These are phyloP conservation scores for Leptosphaerulina australis DNA, from an alignment of 2,329 filamentous ascomycete genomes.

Conservation along the genomic window DNA sequence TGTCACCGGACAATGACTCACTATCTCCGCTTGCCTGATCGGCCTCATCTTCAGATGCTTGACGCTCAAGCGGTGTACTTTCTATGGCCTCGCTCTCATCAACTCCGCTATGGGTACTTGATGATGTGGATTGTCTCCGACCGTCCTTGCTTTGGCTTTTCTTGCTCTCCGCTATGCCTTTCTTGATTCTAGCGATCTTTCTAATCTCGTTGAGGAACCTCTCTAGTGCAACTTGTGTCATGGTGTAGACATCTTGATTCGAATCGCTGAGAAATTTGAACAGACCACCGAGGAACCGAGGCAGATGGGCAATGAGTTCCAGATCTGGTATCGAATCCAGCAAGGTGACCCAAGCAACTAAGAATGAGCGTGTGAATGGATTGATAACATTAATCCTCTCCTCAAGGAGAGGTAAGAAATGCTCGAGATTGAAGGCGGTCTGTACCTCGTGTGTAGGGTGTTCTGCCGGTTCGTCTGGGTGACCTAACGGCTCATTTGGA, in stretches of 20 bases:
- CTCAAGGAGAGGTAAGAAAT: constrained; percentile 90
- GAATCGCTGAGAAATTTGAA: constrained; percentile 91
- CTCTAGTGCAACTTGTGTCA: constrained; percentile 86
- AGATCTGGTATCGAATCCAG: constrained; percentile 96
- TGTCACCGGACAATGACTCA: constrained; percentile 42
- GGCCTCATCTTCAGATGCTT: constrained; percentile 57
- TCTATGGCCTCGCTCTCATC: constrained; percentile 65
- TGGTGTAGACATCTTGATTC: constrained; percentile 92
- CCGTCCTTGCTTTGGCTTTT: constrained; percentile 70
- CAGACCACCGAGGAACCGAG: constrained; percentile 86
- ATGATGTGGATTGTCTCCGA: constrained; percentile 72
- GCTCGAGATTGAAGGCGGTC: constrained; percentile 87
- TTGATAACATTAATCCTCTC: constrained; percentile 94
- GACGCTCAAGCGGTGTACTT: constrained; percentile 48
- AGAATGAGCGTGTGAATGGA: constrained; percentile 90
- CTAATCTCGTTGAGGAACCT: constrained; percentile 93
- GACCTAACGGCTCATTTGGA: constrained; percentile 59
- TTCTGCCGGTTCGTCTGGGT: constrained; percentile 35
- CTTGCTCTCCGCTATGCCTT: constrained; percentile 85
- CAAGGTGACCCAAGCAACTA: constrained; percentile 94
- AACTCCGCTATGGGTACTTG: constrained; percentile 49
- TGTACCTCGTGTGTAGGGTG: constrained; percentile 57
- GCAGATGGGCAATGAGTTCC: constrained; percentile 89
- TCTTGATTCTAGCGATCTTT: constrained; percentile 89
- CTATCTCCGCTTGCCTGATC: constrained; percentile 53